Conservation (phyloP, 345 rosid species). For the Melaleuca quinquenervia region DNA sequence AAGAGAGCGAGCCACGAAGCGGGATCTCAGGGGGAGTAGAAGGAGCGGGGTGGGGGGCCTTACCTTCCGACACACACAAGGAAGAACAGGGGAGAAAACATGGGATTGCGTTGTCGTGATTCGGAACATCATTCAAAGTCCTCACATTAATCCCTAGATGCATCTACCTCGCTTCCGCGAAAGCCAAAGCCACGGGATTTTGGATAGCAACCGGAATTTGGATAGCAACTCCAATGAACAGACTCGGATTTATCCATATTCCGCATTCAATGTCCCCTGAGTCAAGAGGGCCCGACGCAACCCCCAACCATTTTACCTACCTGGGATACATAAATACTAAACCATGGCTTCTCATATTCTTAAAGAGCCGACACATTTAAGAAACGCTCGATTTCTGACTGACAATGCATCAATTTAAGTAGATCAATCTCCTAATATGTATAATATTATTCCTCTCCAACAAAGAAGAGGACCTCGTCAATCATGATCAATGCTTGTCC, state of each 20-base stretch:
- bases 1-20: neutral
- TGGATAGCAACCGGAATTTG: neutral
- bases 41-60: neutral
- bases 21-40: neutral
- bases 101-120: constrained; percentile 13
- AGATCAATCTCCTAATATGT: neutral
- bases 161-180: neutral
- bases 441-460: neutral
- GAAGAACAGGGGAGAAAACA: constrained; percentile 4
- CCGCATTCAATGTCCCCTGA: neutral
- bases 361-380: neutral
- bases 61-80: neutral
- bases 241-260: neutral
- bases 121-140: constrained; percentile 3
- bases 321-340: neutral
- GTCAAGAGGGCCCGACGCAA: neutral
- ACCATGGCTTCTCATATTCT: neutral
- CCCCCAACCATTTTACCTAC: neutral
- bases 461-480: neutral
- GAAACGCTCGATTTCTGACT: neutral
- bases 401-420: neutral
- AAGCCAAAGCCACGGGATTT: neutral
- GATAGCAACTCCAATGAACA: neutral
- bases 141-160: constrained; percentile 12
- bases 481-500: neutral